Conservation (phyloP, 176 grass and related monocot genomes). For the sorghum (Sorghum bicolor) region Sorghum_bicolor_NCBIv3 NC_012870.2:77118001-77118500, state of each 20-base stretch:
- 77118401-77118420: neutral
- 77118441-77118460: neutral
- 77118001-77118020: slow-evolving; percentile 2
- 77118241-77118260: slow-evolving; percentile 9
- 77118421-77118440: neutral
- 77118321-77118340: neutral
- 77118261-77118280: slow-evolving; percentile 31
- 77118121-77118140: slow-evolving; percentile 7
- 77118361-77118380: neutral
- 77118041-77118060: neutral
- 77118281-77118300: slow-evolving; percentile 9
- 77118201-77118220: neutral
- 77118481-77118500: neutral
- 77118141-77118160: neutral
- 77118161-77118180: neutral
- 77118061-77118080: neutral
- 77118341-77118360: neutral
- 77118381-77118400: neutral
- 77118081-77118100: slow-evolving; percentile 17
- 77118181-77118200: neutral
- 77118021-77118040: neutral
- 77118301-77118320: neutral
- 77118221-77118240: neutral
- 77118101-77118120: slow-evolving; percentile 20
- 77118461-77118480: neutral